Evolutionary conservation across 1,284 basidiomycete genomes (phyloP).

Genomic region (Leccinum huronense): DNA sequence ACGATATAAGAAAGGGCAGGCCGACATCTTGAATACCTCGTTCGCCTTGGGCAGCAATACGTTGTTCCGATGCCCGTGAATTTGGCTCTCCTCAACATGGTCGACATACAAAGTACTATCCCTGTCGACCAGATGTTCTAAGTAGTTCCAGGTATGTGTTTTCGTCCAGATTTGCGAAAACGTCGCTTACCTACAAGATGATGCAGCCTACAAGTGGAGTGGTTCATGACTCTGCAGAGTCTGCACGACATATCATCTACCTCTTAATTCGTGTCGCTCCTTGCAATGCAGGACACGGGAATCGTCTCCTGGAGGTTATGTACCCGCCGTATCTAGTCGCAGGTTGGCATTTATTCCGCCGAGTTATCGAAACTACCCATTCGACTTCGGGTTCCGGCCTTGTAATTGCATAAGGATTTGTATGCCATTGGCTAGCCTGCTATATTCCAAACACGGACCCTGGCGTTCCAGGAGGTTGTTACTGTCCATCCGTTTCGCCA

Average conservation of each 20-base stretch:
- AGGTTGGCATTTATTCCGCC: not conserved
- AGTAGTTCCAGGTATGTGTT: conserved; percentile 13
- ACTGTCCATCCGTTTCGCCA: not conserved
- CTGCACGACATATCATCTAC: not conserved
- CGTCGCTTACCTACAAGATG: not conserved
- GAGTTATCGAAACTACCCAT: not conserved
- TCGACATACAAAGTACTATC: conserved; percentile 48
- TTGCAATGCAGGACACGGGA: not conserved
- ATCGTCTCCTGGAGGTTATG: not conserved
- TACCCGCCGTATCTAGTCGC: not conserved
- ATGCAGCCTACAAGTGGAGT: not conserved
- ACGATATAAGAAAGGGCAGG: conserved; percentile 60
- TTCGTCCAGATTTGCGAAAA: not conserved
- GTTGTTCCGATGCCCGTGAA: conserved; percentile 65
- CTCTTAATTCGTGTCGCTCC: not conserved
- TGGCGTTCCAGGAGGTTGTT: not conserved
- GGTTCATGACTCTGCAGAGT: not conserved
- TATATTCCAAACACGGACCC: too few relatives aligned
- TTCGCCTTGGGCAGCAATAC: conserved; percentile 61
- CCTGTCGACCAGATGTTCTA: conserved; percentile 45
- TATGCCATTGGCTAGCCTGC: not conserved
- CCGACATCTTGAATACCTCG: conserved; percentile 80
- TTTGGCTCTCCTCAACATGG: conserved; percentile 58
- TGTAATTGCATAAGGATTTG: not conserved
- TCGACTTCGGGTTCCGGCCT: not conserved